These are phyloP conservation scores for Cenchrus americanus DNA, from an alignment of 176 grass and related monocot species.

Conservation along the genomic window DNA sequence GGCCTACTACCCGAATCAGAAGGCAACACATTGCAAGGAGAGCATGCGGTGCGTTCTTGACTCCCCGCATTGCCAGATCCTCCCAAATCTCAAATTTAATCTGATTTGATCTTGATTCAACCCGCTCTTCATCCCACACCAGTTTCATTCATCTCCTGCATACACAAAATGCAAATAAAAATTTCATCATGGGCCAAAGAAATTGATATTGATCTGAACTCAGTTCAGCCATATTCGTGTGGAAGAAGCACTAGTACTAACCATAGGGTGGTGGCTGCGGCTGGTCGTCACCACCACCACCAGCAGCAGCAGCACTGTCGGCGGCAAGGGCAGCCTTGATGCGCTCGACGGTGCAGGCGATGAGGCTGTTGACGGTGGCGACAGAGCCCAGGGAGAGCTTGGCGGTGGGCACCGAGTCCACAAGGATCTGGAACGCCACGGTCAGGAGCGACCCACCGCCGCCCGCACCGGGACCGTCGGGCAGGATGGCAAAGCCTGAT, in stretches of 20 bases:
- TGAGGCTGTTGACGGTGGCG: slow-evolving; percentile 85
- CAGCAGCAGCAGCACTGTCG: slow-evolving; percentile 37
- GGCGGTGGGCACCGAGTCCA: slow-evolving; percentile 79
- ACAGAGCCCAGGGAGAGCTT: slow-evolving; percentile 89
- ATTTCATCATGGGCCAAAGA: neutral
- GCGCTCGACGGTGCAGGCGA: slow-evolving; percentile 81
- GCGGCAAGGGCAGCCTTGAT: slow-evolving; percentile 70
- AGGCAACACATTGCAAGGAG: slow-evolving; percentile 73
- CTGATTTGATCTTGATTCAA: neutral
- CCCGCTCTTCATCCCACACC: slow-evolving; percentile 49
- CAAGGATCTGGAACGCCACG: slow-evolving; percentile 89
- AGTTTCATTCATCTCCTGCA: slow-evolving; percentile 32
- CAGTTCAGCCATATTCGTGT: neutral
- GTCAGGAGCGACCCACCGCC: slow-evolving; percentile 70
- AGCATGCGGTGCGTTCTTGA: slow-evolving; percentile 98
- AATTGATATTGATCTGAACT: neutral
- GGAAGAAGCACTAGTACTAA: neutral
- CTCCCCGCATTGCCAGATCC: slow-evolving; percentile 63
- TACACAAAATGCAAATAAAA: neutral
- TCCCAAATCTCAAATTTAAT: neutral
- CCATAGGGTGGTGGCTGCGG: slow-evolving; percentile 28
- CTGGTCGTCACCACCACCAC: slow-evolving; percentile 13
- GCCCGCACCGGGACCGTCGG: slow-evolving; percentile 49
- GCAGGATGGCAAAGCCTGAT: slow-evolving; percentile 83
- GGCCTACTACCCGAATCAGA: slow-evolving; percentile 31